These are phyloP conservation scores for Trifolium dubium DNA, from an alignment of 306 rosid genomes.

Conservation along the genomic window DNA sequence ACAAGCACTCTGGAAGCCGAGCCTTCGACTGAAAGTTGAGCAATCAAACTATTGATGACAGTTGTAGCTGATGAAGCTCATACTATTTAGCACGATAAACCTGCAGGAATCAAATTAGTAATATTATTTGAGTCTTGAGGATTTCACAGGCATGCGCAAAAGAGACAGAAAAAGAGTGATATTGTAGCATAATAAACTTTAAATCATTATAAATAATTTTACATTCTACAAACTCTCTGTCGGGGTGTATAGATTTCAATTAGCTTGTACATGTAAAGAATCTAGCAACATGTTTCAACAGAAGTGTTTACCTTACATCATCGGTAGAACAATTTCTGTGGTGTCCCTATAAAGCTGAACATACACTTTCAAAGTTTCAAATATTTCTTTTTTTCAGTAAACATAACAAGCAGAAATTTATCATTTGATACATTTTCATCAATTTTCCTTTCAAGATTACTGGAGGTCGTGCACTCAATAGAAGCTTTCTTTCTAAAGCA, in stretches of 20 bases:
- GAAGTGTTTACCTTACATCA: neutral
- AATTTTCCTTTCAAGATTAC: no score
- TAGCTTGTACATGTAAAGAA: neutral
- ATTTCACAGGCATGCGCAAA: constrained; percentile 30
- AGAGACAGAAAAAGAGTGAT: constrained; percentile 8
- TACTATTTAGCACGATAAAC: constrained; percentile 61
- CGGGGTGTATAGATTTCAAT: neutral
- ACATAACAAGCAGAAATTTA: constrained; percentile 29
- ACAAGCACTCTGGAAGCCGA: constrained; percentile 17
- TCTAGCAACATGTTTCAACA: constrained; percentile 16
- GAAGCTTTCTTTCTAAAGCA: no score
- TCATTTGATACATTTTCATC: constrained; percentile 32
- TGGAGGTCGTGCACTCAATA: no score
- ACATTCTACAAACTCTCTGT: neutral
- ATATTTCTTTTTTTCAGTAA: constrained; percentile 14
- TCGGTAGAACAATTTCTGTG: constrained; percentile 1
- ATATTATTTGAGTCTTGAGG: neutral
- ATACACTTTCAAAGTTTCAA: constrained; percentile 16
- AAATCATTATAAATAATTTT: neutral
- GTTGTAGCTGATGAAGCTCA: constrained; percentile 31
- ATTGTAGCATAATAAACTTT: constrained; percentile 21
- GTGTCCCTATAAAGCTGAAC: constrained; percentile 14
- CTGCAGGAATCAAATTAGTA: constrained; percentile 52
- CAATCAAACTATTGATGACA: constrained; percentile 34
- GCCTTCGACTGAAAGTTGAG: constrained; percentile 38